Conservation (phyloP, 2,329 filamentous ascomycete species). For the Monosporascus sp. region DNA sequence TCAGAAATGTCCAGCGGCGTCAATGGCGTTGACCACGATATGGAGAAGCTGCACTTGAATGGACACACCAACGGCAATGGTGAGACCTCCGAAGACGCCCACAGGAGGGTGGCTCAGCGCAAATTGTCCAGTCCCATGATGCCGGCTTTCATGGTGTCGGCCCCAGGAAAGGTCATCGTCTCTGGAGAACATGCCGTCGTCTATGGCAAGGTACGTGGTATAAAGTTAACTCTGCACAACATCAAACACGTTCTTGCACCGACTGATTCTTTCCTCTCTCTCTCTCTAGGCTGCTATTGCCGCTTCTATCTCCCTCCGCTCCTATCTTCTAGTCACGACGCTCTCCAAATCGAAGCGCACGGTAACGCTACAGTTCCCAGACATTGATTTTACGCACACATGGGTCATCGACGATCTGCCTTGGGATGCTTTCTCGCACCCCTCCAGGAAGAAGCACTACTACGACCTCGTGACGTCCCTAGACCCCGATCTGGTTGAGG, state of each 20-base stretch:
- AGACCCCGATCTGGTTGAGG: constrained; percentile 74
- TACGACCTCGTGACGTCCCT: constrained; percentile 82
- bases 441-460: constrained; percentile 89
- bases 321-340: constrained; percentile 92
- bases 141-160: constrained; percentile 95
- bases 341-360: constrained; percentile 88
- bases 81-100: constrained; percentile 21
- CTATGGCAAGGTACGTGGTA: constrained; percentile 71
- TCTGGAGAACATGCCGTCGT: constrained; percentile 99
- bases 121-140: constrained; percentile 64
- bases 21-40: constrained; percentile 25
- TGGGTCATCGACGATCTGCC: constrained; percentile 93
- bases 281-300: constrained; percentile 73
- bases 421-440: constrained; percentile 74
- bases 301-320: constrained; percentile 88
- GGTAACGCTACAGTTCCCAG: constrained; percentile 82
- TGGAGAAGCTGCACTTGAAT: constrained; percentile 19
- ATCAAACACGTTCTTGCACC: not conserved
- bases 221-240: not conserved
- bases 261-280: constrained; percentile 2
- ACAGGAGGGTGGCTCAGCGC: constrained; percentile 40
- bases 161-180: constrained; percentile 96
- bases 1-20: constrained; percentile 27
- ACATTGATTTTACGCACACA: constrained; percentile 82
- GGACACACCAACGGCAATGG: constrained; percentile 20